These are phyloP conservation scores for Xylariaceae sp. DNA, from an alignment of 2,329 filamentous ascomycete species.

Conservation along the genomic window DNA sequence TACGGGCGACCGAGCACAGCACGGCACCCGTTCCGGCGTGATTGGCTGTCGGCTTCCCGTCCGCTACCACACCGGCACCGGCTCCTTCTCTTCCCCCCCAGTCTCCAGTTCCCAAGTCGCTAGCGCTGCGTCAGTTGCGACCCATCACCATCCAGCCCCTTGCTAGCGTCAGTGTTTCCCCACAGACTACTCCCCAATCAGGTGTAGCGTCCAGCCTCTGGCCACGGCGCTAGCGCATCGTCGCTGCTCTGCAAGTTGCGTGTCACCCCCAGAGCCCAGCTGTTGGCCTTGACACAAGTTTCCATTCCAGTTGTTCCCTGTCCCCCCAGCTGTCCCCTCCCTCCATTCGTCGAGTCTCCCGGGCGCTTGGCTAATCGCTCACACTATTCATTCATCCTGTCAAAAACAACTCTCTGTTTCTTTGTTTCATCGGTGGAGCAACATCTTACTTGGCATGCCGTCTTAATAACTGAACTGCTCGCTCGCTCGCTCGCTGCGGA, in stretches of 20 bases:
- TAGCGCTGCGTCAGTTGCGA: neutral
- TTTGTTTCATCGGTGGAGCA: neutral
- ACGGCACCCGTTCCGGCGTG: neutral
- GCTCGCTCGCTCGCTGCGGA: neutral
- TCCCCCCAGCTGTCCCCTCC: neutral
- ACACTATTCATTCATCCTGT: neutral
- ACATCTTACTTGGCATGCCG: neutral
- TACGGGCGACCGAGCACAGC: neutral
- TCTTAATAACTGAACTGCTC: neutral
- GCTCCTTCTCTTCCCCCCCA: neutral
- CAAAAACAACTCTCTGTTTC: neutral
- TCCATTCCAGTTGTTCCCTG: neutral
- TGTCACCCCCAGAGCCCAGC: neutral
- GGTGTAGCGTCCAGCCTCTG: neutral
- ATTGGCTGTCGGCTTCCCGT: neutral
- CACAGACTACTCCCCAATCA: neutral
- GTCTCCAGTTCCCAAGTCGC: neutral
- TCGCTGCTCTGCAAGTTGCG: neutral
- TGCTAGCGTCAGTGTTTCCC: neutral
- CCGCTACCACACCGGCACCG: neutral
- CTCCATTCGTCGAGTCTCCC: constrained; percentile 1
- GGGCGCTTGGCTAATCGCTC: neutral
- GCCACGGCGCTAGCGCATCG: neutral
- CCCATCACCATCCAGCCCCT: neutral
- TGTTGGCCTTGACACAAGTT: constrained; percentile 1